A percentile compares a stretch with the other conserved stretches of the same genome.
Conservation (phyloP, 768 basidiomycete species). For the Xanthoconium purpureum region DNA sequence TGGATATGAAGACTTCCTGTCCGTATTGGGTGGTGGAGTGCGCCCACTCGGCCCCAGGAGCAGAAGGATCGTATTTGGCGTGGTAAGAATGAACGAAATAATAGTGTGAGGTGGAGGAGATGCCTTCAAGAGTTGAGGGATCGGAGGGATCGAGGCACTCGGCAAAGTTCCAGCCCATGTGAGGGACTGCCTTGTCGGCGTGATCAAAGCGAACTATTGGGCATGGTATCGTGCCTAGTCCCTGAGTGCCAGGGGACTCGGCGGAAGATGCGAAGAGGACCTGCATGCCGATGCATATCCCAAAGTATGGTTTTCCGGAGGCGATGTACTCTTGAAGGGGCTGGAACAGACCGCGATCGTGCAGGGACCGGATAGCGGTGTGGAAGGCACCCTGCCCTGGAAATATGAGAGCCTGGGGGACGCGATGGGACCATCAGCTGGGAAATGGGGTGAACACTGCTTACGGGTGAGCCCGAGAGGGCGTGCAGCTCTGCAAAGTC, state of each 20-base stretch:
- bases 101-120: slow-evolving; percentile 63
- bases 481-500: slow-evolving; percentile 65
- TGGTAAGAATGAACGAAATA: slow-evolving; percentile 98
- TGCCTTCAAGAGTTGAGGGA: slow-evolving; percentile 41
- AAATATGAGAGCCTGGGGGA: slow-evolving; percentile 81
- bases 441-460: slow-evolving; percentile 32
- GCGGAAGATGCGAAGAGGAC: slow-evolving; percentile 85
- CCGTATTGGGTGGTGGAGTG: slow-evolving; percentile 92
- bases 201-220: slow-evolving; percentile 72
- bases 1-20: slow-evolving; percentile 85
- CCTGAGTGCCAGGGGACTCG: slow-evolving; percentile 65
- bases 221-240: slow-evolving; percentile 83
- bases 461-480: slow-evolving; percentile 53
- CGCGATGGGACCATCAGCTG: slow-evolving; percentile 8
- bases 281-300: slow-evolving; percentile 99
- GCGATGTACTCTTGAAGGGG: slow-evolving; percentile 79
- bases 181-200: slow-evolving; percentile 83
- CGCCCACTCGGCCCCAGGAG: slow-evolving; percentile 67
- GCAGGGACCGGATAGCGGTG: slow-evolving; percentile 77
- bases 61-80: slow-evolving; percentile 66
- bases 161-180: slow-evolving; percentile 95
- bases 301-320: slow-evolving; percentile 91
- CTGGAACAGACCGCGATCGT: slow-evolving; percentile 67
- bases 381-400: slow-evolving; percentile 96
- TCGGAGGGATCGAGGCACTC: slow-evolving; percentile 50